phyloP scores from a whole-genome alignment of 2,329 filamentous ascomycete genomes.

The Periglandula ipomoeae region DNA sequence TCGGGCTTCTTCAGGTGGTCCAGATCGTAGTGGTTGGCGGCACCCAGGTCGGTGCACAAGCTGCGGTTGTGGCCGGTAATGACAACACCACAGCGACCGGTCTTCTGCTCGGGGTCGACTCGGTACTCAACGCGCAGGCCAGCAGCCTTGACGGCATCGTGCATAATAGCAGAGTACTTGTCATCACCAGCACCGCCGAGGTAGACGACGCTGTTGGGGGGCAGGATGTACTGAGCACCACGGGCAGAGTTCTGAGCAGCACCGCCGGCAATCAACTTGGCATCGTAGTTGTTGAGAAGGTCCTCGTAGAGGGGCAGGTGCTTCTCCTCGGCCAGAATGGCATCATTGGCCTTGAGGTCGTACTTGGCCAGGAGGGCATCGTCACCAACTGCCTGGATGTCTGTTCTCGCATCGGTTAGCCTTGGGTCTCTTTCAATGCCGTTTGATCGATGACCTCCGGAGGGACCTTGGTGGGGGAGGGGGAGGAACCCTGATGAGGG shows the following conservation, averaged over 20 bases:
- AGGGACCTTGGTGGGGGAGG: background rate
- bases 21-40: slow-evolving; percentile 93
- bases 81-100: slow-evolving; percentile 89
- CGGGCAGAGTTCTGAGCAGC: slow-evolving; percentile 96
- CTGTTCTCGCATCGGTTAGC: slow-evolving; percentile 30
- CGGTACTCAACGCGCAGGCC: slow-evolving; percentile 93
- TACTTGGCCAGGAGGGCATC: slow-evolving; percentile 86
- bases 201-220: slow-evolving; percentile 82
- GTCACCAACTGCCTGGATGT: slow-evolving; percentile 85
- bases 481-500: slow-evolving; percentile 2
- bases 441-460: background rate
- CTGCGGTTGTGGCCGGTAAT: slow-evolving; percentile 95
- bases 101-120: slow-evolving; percentile 73
- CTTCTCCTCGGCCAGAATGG: slow-evolving; percentile 89
- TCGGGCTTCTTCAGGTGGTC: slow-evolving; percentile 86
- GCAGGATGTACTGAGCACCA: slow-evolving; percentile 92
- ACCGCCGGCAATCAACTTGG: slow-evolving; percentile 90
- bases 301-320: slow-evolving; percentile 89
- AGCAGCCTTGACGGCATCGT: slow-evolving; percentile 75
- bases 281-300: slow-evolving; percentile 81
- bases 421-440: background rate
- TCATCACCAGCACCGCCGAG: slow-evolving; percentile 91
- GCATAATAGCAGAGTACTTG: slow-evolving; percentile 86
- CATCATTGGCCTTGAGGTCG: slow-evolving; percentile 88
- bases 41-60: slow-evolving; percentile 89